phyloP scores from a whole-genome alignment of 306 rosid genomes.

The Bauhinia variegata region DNA sequence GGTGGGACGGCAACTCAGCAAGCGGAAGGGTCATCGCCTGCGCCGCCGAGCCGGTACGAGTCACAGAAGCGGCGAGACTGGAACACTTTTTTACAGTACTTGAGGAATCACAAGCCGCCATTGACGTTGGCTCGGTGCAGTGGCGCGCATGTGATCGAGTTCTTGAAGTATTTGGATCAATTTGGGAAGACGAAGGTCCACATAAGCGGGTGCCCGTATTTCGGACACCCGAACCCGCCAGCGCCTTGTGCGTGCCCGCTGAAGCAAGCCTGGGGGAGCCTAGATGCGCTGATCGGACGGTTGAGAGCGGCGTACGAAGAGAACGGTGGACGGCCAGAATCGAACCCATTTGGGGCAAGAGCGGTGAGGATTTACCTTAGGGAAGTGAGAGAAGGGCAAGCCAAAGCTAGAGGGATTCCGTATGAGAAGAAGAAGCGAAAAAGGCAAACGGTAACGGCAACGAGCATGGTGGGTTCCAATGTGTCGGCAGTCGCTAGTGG shows the following conservation, averaged over 20 bases:
- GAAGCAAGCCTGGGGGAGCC: constrained; percentile 92
- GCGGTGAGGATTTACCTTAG: constrained; percentile 86
- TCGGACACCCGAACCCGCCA: constrained; percentile 84
- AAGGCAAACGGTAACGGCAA: constrained; percentile 40
- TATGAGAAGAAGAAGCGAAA: constrained; percentile 93
- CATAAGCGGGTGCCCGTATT: constrained; percentile 69
- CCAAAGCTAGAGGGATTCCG: constrained; percentile 92
- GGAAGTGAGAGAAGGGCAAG: constrained; percentile 86
- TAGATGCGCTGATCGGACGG: constrained; percentile 89
- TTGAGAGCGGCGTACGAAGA: constrained; percentile 95
- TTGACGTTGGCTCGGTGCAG: constrained; percentile 85
- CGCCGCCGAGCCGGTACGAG: constrained; percentile 87
- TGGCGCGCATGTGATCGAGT: constrained; percentile 96
- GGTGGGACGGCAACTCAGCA: constrained; percentile 20
- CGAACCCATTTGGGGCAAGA: constrained; percentile 81
- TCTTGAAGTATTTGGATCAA: constrained; percentile 86
- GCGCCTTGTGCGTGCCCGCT: constrained; percentile 84
- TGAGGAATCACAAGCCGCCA: constrained; percentile 94
- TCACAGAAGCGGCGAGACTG: constrained; percentile 95
- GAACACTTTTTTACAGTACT: constrained; percentile 93
- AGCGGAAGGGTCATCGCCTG: constrained; percentile 47
- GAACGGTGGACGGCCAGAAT: constrained; percentile 86
- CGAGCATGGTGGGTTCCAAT: constrained; percentile 9
- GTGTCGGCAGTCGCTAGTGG: constrained; percentile 41
- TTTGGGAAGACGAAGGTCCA: constrained; percentile 96